Conservation (phyloP, 257 asterid genomes). For the Datura wrightii region DNA sequence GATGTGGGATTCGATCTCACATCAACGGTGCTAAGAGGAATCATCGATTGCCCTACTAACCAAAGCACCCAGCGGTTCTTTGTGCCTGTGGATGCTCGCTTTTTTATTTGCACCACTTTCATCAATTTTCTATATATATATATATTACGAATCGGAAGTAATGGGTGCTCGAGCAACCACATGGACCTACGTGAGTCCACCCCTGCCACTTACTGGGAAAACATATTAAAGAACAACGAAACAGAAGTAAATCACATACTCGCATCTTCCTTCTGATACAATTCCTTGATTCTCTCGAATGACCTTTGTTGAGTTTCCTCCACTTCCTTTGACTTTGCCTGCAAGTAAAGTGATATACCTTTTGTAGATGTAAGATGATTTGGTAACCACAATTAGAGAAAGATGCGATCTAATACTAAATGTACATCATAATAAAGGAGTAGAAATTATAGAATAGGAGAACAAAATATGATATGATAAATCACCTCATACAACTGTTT, state of each 20-base stretch:
- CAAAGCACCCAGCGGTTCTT: too few relatives aligned
- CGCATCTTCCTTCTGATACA: conserved; percentile 66
- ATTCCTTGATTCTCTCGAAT: conserved; percentile 57
- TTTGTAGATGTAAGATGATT: conserved; percentile 14
- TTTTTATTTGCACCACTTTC: too few relatives aligned
- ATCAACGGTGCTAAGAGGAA: too few relatives aligned
- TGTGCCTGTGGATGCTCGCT: too few relatives aligned
- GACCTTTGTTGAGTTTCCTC: conserved; percentile 63
- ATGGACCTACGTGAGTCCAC: too few relatives aligned
- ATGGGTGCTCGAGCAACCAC: too few relatives aligned
- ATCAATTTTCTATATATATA: too few relatives aligned
- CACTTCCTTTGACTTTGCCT: conserved; percentile 69
- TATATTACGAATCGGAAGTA: too few relatives aligned
- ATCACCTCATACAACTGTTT: conserved; percentile 67
- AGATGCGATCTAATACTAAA: not conserved
- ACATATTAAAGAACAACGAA: not conserved
- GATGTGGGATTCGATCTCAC: too few relatives aligned
- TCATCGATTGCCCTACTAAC: too few relatives aligned
- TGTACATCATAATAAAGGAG: conserved; percentile 1
- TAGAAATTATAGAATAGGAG: not conserved
- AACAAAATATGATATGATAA: conserved; percentile 22
- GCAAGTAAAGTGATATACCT: conserved; percentile 34
- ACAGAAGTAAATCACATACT: conserved; percentile 55
- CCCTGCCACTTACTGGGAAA: not conserved
- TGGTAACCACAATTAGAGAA: conserved; percentile 30